Percentiles rank a stretch among this genome's conserved stretches.
phyloP scores from a whole-genome alignment of 2,329 filamentous ascomycete species.

The Pseudocercospora fuligena region DNA sequence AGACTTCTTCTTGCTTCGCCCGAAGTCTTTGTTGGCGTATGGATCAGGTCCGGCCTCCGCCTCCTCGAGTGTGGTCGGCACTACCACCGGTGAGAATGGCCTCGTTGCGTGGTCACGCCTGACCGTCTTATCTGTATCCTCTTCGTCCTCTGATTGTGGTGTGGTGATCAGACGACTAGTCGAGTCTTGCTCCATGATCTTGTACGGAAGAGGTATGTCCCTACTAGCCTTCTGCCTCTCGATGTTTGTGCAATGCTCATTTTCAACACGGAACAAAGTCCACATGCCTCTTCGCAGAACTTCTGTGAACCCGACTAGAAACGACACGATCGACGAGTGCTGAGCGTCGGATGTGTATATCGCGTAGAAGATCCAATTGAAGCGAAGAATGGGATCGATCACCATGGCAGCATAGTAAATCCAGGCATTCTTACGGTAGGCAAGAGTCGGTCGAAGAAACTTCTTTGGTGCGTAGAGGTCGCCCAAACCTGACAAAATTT shows the following conservation, averaged over 20 bases:
- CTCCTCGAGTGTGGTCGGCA: not conserved
- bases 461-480: slow-evolving; percentile 71
- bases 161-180: slow-evolving; percentile 12
- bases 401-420: slow-evolving; percentile 86
- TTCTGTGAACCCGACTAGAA: slow-evolving; percentile 77
- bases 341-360: slow-evolving; percentile 80
- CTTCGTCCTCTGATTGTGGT: slow-evolving; percentile 1
- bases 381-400: slow-evolving; percentile 82
- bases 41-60: not conserved
- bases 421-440: slow-evolving; percentile 73
- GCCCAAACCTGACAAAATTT: slow-evolving; percentile 57
- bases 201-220: slow-evolving; percentile 28
- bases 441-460: slow-evolving; percentile 73
- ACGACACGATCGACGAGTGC: slow-evolving; percentile 81
- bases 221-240: slow-evolving; percentile 38
- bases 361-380: slow-evolving; percentile 92
- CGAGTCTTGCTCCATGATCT: slow-evolving; percentile 12
- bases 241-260: slow-evolving; percentile 95
- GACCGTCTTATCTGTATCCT: slow-evolving; percentile 5
- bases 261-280: slow-evolving; percentile 93
- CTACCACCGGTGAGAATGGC: slow-evolving; percentile 3
- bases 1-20: not conserved
- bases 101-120: slow-evolving; percentile 2
- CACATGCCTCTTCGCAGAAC: slow-evolving; percentile 85
- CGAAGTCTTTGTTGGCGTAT: not conserved